Base-by-base conservation (phyloP, 192 early-diverging fungal species). In the Linnemannia zychae region DNA sequence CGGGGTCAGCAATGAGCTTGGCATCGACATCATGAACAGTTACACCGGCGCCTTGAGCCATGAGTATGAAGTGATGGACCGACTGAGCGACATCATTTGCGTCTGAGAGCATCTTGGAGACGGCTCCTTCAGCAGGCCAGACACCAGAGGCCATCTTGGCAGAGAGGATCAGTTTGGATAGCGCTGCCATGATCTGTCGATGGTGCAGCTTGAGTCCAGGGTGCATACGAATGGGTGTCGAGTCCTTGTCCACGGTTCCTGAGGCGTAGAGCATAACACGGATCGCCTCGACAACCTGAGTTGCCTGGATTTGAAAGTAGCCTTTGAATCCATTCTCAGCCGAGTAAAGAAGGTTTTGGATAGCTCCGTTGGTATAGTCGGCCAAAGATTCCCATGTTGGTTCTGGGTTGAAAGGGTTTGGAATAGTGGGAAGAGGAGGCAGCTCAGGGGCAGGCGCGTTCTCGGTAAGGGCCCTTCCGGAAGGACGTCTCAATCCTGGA, bases 61-160 rank as follows among this genome's bases (percentile, higher is more conserved):
- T 84, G 16, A 71, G 65, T n/a, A 85, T 85, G 70, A 99, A 99
- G 38, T 92, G 88, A 40, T 92, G 92, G 7, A 98, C 95, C 15
- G 94, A 88, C 18, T 91, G 84, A 33, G 97, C 87, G 28, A 98
- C 93, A 57, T 97, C 97, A 66, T 91, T 91, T 3, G 94, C 91
- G 65, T 95, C 93, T 12, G 87, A 80, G n/a, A 94, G 90, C 88
- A 98, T 94, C 18, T 94, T 95, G 22, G 87, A 75, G 34, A 93
- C 90, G 7, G 96, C 92, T 77, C 97, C 96, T 7, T 96, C 95
- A 6, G 96, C 95, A 40, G 97, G 97, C 97, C 97, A 98, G 57
- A 98, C 91, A n/a, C 94, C 94, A 18, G 95, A 88, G 0, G 95
- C 96, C 50, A 94, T 91, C 78, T 95, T 97, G 50, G 96, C 93